phyloP scores from a whole-genome alignment of 179 eudicot species.

The Silene noctiflora region DNA sequence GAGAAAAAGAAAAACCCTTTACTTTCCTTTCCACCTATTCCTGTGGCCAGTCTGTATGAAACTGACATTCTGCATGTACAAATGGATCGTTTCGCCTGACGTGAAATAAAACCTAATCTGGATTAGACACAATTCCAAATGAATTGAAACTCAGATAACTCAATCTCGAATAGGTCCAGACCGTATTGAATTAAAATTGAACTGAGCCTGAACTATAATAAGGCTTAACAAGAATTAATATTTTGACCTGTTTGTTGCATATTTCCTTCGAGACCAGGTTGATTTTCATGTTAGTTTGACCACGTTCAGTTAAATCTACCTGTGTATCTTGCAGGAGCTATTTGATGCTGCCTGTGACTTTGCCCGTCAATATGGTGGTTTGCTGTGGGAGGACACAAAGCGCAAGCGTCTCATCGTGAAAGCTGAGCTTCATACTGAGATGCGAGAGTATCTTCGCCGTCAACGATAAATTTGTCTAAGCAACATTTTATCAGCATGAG shows the following conservation, averaged over 20 bases:
- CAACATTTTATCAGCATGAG: not conserved
- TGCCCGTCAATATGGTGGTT: constrained; percentile 71
- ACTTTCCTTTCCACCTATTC: not conserved
- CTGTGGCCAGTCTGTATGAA: not conserved
- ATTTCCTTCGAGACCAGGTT: not conserved
- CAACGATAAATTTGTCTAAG: constrained; percentile 28
- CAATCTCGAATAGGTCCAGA: not conserved
- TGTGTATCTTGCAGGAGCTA: constrained; percentile 48
- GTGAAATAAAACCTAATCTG: not conserved
- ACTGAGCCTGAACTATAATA: not conserved
- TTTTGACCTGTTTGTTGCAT: not conserved
- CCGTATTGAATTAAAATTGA: not conserved
- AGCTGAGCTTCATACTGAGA: constrained; percentile 52
- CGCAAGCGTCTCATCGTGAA: constrained; percentile 69
- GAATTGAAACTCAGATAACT: not conserved
- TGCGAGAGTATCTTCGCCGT: constrained; percentile 69
- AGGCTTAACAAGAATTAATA: not conserved
- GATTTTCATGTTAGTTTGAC: not conserved
- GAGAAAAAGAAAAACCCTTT: not conserved
- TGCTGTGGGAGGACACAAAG: constrained; percentile 76
- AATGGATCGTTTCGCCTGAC: not conserved
- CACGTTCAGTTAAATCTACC: not conserved
- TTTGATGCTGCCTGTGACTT: constrained; percentile 86
- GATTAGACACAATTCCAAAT: not conserved
- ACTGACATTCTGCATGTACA: not conserved